phyloP scores from a whole-genome alignment of 768 basidiomycete genomes.

The Leccinum disarticulatum region DNA sequence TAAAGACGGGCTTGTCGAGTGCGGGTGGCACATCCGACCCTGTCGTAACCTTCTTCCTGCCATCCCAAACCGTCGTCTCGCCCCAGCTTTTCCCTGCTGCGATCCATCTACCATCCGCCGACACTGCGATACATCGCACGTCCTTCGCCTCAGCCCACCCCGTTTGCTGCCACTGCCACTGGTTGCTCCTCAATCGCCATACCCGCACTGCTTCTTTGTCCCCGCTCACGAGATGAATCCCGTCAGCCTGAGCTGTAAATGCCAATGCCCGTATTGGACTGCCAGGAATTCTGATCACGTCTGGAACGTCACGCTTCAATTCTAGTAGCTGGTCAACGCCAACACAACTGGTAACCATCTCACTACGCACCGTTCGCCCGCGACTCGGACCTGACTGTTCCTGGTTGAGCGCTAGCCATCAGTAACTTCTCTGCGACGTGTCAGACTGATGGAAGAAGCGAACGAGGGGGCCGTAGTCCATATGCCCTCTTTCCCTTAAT shows the following conservation, averaged over 20 bases:
- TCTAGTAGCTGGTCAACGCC: background rate
- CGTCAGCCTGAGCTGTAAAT: constrained; percentile 2
- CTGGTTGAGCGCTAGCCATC: background rate
- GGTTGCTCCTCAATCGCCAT: constrained; percentile 1
- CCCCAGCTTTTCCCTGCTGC: constrained; percentile 14
- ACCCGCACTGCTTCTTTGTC: constrained; percentile 12
- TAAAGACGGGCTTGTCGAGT: constrained; percentile 3
- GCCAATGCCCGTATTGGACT: constrained; percentile 8
- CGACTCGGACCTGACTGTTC: background rate
- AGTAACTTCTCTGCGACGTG: background rate
- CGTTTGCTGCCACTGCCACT: background rate
- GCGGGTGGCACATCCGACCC: background rate
- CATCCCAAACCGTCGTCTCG: constrained; percentile 8
- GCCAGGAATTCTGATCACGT: background rate
- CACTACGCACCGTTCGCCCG: constrained; percentile 3
- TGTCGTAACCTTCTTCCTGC: background rate
- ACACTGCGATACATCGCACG: constrained; percentile 10
- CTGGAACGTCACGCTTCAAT: background rate
- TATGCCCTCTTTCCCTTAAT: background rate
- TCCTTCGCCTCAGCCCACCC: background rate
- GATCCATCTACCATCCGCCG: constrained; percentile 6
- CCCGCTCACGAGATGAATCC: constrained; percentile 8
- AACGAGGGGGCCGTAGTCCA: background rate
- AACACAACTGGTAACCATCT: background rate
- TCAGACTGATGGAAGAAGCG: background rate